Evolutionary conservation across 2,329 filamentous ascomycete species (phyloP), one percentile per base, ranked within the genome.

Genomic region (Taxawa tesnikishii): DNA sequence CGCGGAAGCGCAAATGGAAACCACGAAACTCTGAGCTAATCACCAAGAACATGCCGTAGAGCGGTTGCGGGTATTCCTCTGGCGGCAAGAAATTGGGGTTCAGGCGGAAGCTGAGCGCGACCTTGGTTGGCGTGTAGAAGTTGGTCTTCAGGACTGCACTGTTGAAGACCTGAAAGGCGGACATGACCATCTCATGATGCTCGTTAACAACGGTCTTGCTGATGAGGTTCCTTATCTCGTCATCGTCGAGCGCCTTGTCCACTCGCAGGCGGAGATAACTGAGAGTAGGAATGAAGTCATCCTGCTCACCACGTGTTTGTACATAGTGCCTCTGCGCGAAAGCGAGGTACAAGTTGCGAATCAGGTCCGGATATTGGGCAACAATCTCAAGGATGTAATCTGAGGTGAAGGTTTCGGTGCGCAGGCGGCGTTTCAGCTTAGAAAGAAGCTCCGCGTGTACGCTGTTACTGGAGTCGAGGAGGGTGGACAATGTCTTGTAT

Each of bases 341-440:
- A 1, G 84, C 79, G 28, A 94, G 72, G 56, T 98, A 98, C 33
- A 96, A 64, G 15, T 79, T 75, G 43, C 88, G 80, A 34, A 98
- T 79, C 15, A 98, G 72, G 18, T 78, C 74, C 1, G 90, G 88
- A 55, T 96, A 90, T 31, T 79, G 79, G 54, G 79, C 77, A 60
- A 98, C 94, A 54, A 98, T 96, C 61, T 98, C 88, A 16, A 88
- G 75, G 46, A 98, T 96, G 63, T 98, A 98, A 51, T 94, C 88
- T 4, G 90, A 82, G 0, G 90, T 98, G 58, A 98, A 98, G 0
- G 90, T 98, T 63, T 98, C 90, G 1, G 83, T 90, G 50, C 90
- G 81, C 38, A 98, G 71, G 49, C 90, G 79, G 47, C 87, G 85
- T 75, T 98, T 98, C 50, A 98, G 74, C 65, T 92, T 96, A 17